A percentile compares a stretch with the other conserved stretches of the same genome.
Conservation (phyloP, 176 grass and related monocot genomes). For the barley (Hordeum vulgare) region DNA sequence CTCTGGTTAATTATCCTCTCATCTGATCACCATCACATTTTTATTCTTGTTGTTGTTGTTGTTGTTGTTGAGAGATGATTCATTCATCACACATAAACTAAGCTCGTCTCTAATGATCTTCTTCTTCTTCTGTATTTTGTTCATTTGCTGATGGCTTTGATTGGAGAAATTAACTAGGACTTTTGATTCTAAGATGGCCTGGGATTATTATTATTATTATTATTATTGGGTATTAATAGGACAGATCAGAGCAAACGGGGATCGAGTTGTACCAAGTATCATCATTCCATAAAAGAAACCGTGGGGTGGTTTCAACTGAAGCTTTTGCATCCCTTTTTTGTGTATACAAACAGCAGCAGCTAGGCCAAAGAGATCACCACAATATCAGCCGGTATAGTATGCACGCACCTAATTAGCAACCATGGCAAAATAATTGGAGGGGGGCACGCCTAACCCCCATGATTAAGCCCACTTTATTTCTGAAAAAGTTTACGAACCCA, state of each 20-base stretch:
- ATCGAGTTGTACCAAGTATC: not conserved
- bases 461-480: not conserved
- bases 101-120: not conserved
- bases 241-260: not conserved
- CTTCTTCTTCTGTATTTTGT: not conserved
- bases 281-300: not conserved
- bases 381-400: not conserved
- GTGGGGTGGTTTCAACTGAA: constrained; percentile 6
- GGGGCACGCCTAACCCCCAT: not conserved
- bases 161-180: not conserved
- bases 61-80: not conserved
- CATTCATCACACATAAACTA: not conserved
- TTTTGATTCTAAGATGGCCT: not conserved
- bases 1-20: not conserved
- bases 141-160: not conserved
- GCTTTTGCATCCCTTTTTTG: not conserved
- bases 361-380: not conserved
- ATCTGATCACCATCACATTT: not conserved
- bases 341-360: not conserved
- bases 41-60: no score
- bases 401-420: not conserved
- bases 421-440: not conserved
- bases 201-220: not conserved
- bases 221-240: not conserved
- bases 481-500: not conserved